Base-by-base conservation (phyloP, 768 basidiomycete species). In the Artomyces pyxidatus region DNA sequence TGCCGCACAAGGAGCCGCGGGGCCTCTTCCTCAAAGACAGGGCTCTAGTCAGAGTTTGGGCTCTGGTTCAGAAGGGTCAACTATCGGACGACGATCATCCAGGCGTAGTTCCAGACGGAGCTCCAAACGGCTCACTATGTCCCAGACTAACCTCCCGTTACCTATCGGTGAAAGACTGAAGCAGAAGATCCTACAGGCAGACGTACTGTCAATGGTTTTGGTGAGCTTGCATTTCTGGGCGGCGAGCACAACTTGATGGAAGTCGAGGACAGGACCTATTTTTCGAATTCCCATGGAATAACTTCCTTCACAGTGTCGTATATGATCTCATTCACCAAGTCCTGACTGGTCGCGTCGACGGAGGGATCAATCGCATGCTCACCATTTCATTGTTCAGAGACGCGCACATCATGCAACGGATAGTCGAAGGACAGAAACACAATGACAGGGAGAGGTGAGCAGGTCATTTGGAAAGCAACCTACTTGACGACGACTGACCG, bases 321-420 rank as follows among this genome's bases (percentile, higher is more conserved):
- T 98, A 98, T 62, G 96, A 99, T 63, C 71, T 96, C 50, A 74
- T 98, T 1, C 96, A 98, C 62, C 96, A 98, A 64, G 84, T 98
- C 39, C 74, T 99, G 48, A 94, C 88, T 1, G 94, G 92, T 12
- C 79, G 83, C 22, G 76, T 93, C 19, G 88, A 92, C 39, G 72
- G 73, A n/a, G 84, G 88, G 3, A 74, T 80, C 45, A 96, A 96
- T 59, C 80, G 89, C 49, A 85, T 93, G 56, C 74, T 98, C 27
- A 82, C 84, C 19, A 68, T 94, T 7, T 74, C 87, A 1, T 71
- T 97, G 26, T 96, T 99, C 66, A 76, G 81, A n/a, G 89, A 95
- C 54, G 92, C 83, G 10, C 75, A 68, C 39, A 69, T 98, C 37
- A 83, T 95, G 71, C 76, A 88, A 49, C 77, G 88, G 35, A 90